Evolutionary conservation across 169 alveolate genomes (phyloP).

Genomic region (Plasmodium knowlesi): DNA sequence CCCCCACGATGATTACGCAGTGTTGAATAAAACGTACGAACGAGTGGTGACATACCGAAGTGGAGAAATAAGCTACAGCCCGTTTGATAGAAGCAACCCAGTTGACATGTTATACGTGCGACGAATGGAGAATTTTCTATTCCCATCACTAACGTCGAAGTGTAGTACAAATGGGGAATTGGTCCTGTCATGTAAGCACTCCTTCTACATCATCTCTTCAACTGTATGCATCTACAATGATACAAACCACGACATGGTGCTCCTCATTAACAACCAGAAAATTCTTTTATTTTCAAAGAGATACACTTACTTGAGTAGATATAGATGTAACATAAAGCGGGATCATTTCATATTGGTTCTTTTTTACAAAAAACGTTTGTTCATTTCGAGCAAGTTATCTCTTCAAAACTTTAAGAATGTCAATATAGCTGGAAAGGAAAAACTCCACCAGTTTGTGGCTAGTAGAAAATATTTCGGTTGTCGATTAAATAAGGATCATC

Average conservation of each 20-base stretch:
- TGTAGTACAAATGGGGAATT: background rate
- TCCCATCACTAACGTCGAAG: conserved; percentile 2
- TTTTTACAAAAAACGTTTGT: conserved; percentile 37
- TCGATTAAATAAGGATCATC: background rate
- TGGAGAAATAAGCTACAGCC: conserved; percentile 1
- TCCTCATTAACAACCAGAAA: conserved; percentile 28
- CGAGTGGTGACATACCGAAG: background rate
- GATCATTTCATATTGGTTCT: conserved; percentile 20
- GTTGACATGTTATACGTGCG: conserved; percentile 11
- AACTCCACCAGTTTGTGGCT: background rate
- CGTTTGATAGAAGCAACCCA: background rate
- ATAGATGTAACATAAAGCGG: background rate
- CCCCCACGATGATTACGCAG: background rate
- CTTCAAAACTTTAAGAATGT: background rate
- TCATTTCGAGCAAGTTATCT: background rate
- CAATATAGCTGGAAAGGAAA: background rate
- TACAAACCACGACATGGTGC: conserved; percentile 21
- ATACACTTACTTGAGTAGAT: background rate
- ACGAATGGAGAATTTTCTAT: background rate
- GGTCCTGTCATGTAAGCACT: background rate
- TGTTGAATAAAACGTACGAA: conserved; percentile 16
- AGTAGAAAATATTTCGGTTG: background rate
- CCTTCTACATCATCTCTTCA: conserved; percentile 2
- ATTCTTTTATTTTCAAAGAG: conserved; percentile 16
- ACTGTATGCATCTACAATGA: conserved; percentile 41